A percentile compares a stretch with the other conserved stretches of the same genome.
Evolutionary conservation across 176 grass and related monocot genomes (phyloP).

Genomic region (Leersia perrieri): DNA sequence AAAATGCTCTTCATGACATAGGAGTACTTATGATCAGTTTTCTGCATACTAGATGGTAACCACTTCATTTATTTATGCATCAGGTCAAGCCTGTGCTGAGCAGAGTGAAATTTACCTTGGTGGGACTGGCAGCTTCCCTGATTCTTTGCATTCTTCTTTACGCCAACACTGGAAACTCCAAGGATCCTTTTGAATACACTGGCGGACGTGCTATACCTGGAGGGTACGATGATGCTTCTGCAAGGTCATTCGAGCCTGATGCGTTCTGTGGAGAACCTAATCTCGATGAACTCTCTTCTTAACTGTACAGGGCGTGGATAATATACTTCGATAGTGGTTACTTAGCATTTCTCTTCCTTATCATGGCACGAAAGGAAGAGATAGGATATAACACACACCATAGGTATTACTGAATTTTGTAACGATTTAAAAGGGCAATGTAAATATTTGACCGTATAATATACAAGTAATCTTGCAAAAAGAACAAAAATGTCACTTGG

Average conservation of each 20-base stretch:
- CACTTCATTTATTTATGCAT: not conserved
- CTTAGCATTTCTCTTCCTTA: not conserved
- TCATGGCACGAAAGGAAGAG: not conserved
- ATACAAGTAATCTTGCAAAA: not conserved
- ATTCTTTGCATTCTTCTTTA: conserved; percentile 72
- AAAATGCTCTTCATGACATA: not conserved
- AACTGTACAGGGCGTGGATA: not conserved
- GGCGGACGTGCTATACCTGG: conserved; percentile 51
- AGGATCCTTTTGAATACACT: conserved; percentile 35
- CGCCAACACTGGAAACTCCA: conserved; percentile 54
- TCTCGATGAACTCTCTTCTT: conserved; percentile 45
- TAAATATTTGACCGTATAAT: conserved; percentile 27
- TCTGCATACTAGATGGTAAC: not conserved
- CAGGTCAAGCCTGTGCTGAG: conserved; percentile 93
- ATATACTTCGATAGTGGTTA: not conserved
- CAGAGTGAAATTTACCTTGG: conserved; percentile 85
- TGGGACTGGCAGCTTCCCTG: conserved; percentile 76
- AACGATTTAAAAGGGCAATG: not conserved
- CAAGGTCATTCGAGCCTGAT: conserved; percentile 87
- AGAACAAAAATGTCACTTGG: no score
- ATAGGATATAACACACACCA: not conserved
- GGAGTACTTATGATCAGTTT: not conserved
- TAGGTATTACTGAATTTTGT: not conserved
- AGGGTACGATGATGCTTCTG: conserved; percentile 62
- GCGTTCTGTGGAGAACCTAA: conserved; percentile 85